A percentile compares a stretch with the other conserved stretches of the same genome.
Evolutionary conservation across 176 grass and related monocot genomes (phyloP).

Genomic region (Aegilops longissima): DNA sequence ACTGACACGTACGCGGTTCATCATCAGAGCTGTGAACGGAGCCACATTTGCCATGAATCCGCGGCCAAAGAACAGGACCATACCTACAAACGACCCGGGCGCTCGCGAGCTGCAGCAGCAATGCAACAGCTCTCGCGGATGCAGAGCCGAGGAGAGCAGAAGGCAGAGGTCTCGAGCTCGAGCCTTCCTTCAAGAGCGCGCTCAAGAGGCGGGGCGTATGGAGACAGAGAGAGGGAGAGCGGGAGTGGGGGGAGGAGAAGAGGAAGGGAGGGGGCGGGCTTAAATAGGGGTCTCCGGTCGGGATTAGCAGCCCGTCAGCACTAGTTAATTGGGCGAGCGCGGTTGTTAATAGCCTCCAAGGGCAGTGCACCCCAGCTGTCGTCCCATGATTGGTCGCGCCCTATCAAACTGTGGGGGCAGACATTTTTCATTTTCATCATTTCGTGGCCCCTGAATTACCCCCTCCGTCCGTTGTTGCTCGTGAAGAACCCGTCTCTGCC

Average conservation of each 20-base stretch:
- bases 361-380: slow-evolving; percentile 32
- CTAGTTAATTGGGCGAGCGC: background rate
- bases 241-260: slow-evolving; percentile 54
- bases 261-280: slow-evolving; percentile 29
- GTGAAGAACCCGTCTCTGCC: slow-evolving; percentile 3
- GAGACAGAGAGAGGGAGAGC: background rate
- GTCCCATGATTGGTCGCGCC: slow-evolving; percentile 38
- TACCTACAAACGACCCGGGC: slow-evolving; percentile 45
- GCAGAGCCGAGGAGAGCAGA: background rate
- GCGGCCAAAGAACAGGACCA: slow-evolving; percentile 26
- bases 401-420: background rate
- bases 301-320: slow-evolving; percentile 29
- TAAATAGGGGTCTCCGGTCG: slow-evolving; percentile 57
- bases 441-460: background rate
- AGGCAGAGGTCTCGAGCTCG: background rate
- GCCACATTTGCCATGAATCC: slow-evolving; percentile 40
- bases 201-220: background rate
- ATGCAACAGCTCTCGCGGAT: slow-evolving; percentile 17
- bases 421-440: background rate
- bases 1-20: background rate
- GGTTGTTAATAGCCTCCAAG: slow-evolving; percentile 38
- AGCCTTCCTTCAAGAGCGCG: slow-evolving; percentile 9
- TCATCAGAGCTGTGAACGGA: slow-evolving; percentile 17
- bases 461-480: background rate
- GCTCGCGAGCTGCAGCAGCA: slow-evolving; percentile 31